phyloP scores from a whole-genome alignment of 1,284 basidiomycete genomes.

The Xerocomus nothofagi region DNA sequence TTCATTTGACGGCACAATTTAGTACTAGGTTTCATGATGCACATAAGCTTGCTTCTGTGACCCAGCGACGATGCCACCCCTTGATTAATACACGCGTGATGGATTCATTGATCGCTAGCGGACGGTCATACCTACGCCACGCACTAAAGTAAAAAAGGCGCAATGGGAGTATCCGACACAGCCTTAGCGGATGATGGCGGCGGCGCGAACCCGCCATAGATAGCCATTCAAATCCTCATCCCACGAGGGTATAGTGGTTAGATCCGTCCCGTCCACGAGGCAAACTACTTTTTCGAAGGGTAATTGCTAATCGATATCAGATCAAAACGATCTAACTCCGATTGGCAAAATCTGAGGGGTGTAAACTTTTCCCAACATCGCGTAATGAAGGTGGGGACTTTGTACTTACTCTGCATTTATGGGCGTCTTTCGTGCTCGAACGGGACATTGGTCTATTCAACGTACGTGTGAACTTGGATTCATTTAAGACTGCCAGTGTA shows the following conservation, averaged over 20 bases:
- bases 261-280: constrained; percentile 17
- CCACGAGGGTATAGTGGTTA: not conserved
- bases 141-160: not conserved
- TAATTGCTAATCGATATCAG: constrained; percentile 22
- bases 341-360: constrained; percentile 2
- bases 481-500: constrained; percentile 10
- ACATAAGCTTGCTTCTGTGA: constrained; percentile 13
- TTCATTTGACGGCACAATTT: constrained; percentile 8
- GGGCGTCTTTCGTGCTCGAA: constrained; percentile 11
- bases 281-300: not conserved
- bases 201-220: not conserved
- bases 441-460: not conserved
- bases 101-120: constrained; percentile 15
- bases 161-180: constrained; percentile 2
- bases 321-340: constrained; percentile 23
- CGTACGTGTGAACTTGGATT: constrained; percentile 9
- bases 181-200: not conserved
- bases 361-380: not conserved
- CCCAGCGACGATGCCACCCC: constrained; percentile 10
- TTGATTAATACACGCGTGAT: constrained; percentile 13
- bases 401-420: constrained; percentile 3
- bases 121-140: constrained; percentile 8
- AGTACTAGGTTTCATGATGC: constrained; percentile 9
- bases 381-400: constrained; percentile 1
- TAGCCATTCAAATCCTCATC: not conserved